Evolutionary conservation across 148 eudicot species (phyloP), one percentile per base, ranked within the genome.

Genomic region (Suaeda aralocaspica): DNA sequence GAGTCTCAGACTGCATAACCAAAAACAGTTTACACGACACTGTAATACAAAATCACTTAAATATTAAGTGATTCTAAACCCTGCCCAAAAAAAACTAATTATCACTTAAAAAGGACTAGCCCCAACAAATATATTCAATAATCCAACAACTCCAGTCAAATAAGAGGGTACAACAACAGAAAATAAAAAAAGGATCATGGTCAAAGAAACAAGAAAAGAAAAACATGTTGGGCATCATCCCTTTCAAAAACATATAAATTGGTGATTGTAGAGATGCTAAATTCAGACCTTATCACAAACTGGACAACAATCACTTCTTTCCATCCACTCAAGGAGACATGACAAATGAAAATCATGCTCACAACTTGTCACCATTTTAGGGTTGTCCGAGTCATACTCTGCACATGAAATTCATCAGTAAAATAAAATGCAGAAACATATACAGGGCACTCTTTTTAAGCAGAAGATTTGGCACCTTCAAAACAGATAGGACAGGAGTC

Each of bases 261-360:
- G 58, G n/a, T 48, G 11, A 30, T 58, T 6, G n/a, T n/a, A 28
- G 16, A 42, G 56, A 22, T 16, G 30, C 39, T 15, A 19, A 29
- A 60, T 28, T 48, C 85, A 70, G 42, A 92, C 98, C 98, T 90
- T 86, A 79, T 90, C 77, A 58, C 98, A 90, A 21, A 92, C 90
- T 59, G 98, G 98, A 65, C 98, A 90, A 26, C 84, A 83, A 82
- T 86, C 84, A 77, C 98, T 92, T 88, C 98, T 86, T 77, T 90
- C 98, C 98, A 90, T 90, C 98, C 98, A 92, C 74, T 92, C 98
- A 58, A 90, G 92, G 51, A 92, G 88, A 85, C 96, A 92, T 29
- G 98, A 89, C 53, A 92, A 82, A 72, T 92, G 98, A 84, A 89
- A 92, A 59, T 85, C 86, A 81, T 92, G 98, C 68, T 86, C 88